Percentiles rank a stretch among this genome's conserved stretches.
Conservation (phyloP, 169 alveolate species). For the Plasmodium vivax region DNA sequence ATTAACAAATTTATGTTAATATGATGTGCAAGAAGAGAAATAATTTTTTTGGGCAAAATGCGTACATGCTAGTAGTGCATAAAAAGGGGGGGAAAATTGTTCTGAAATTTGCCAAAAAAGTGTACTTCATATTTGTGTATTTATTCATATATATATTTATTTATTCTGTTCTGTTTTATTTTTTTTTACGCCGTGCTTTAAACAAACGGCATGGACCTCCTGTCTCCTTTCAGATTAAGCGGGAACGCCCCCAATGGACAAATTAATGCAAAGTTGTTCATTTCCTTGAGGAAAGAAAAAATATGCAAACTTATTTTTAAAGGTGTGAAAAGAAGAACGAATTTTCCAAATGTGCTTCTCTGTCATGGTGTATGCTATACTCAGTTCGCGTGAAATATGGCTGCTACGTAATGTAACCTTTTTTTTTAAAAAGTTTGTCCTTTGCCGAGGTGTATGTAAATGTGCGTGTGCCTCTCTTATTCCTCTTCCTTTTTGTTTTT, state of each 20-base stretch:
- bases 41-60: neutral
- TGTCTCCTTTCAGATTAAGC: neutral
- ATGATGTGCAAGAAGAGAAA: neutral
- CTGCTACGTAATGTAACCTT: neutral
- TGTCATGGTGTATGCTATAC: neutral
- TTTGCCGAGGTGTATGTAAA: neutral
- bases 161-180: neutral
- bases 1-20: neutral
- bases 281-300: neutral
- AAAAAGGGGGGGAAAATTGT: neutral
- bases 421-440: neutral
- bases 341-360: neutral
- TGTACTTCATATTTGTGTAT: neutral
- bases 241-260: neutral
- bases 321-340: neutral
- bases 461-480: neutral
- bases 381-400: neutral
- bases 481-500: neutral
- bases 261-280: neutral
- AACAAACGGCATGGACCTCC: neutral
- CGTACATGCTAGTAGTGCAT: neutral
- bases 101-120: neutral
- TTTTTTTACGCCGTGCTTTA: neutral
- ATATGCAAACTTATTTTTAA: slow-evolving; percentile 1
- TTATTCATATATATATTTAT: too few species aligned